A percentile compares a stretch with the other conserved stretches of the same genome.
Evolutionary conservation across 176 grass and related monocot species (phyloP).

Genomic region (Oryza longistaminata): DNA sequence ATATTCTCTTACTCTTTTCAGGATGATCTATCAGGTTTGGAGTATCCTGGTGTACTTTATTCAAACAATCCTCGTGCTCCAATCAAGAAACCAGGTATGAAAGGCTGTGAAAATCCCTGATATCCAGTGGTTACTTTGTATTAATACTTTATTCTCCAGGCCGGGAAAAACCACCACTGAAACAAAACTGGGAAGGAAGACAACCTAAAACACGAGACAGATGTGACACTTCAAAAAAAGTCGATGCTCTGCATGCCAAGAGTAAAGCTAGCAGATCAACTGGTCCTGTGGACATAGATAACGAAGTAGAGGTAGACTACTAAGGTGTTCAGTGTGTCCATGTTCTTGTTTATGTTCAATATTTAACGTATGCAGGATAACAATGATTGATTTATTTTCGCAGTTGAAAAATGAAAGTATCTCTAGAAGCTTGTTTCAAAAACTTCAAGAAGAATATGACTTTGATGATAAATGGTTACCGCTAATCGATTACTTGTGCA

Average conservation of each 20-base stretch:
- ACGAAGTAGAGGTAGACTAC: conserved; percentile 59
- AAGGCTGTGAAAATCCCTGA: conserved; percentile 16
- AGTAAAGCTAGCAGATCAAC: conserved; percentile 33
- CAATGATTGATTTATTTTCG: conserved; percentile 34
- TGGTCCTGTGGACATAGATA: conserved; percentile 45
- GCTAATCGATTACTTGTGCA: conserved; percentile 85
- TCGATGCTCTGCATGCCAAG: conserved; percentile 8
- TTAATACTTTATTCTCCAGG: conserved; percentile 45
- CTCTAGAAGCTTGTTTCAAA: conserved; percentile 62
- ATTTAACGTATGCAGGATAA: not conserved
- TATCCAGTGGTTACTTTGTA: conserved; percentile 4
- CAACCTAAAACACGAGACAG: conserved; percentile 39
- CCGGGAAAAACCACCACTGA: conserved; percentile 32
- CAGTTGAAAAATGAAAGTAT: conserved; percentile 81
- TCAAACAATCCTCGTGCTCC: conserved; percentile 37
- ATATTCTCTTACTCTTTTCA: conserved; percentile 39
- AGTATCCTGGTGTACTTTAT: conserved; percentile 59
- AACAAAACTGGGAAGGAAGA: conserved; percentile 55
- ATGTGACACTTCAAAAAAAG: conserved; percentile 34
- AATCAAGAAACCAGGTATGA: conserved; percentile 52
- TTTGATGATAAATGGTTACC: conserved; percentile 92
- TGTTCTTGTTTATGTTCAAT: conserved; percentile 37
- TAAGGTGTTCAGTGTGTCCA: conserved; percentile 31
- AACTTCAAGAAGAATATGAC: conserved; percentile 77
- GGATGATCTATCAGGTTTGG: conserved; percentile 62